Conservation (phyloP, 2,329 filamentous ascomycete species). For the Nemania diffusa region DNA sequence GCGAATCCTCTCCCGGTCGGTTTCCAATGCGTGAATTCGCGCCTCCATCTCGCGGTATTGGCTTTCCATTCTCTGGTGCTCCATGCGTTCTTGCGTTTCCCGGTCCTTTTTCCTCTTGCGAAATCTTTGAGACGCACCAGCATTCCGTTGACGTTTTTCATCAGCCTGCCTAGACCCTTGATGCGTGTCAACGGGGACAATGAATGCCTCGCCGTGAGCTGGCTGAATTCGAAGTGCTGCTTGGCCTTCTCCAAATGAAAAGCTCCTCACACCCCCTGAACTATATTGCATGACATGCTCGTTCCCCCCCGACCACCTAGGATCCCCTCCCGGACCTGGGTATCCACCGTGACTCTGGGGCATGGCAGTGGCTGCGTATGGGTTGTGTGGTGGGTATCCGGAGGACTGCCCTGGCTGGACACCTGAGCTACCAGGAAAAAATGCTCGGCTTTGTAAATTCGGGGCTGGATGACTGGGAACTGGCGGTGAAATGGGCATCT, state of each 20-base stretch:
- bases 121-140: conserved; percentile 85
- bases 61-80: conserved; percentile 73
- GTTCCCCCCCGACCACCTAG: conserved; percentile 41
- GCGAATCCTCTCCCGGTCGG: conserved; percentile 79
- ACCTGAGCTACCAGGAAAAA: conserved; percentile 34
- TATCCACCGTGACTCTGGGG: conserved; percentile 39
- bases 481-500: conserved; percentile 47
- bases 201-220: conserved; percentile 56
- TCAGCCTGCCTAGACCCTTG: conserved; percentile 85
- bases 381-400: conserved; percentile 30
- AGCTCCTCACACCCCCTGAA: conserved; percentile 34
- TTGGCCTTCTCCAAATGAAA: conserved; percentile 46
- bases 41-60: conserved; percentile 73
- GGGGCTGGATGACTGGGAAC: conserved; percentile 37
- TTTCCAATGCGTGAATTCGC: conserved; percentile 63
- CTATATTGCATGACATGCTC: conserved; percentile 35
- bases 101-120: conserved; percentile 82
- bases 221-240: conserved; percentile 45
- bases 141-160: conserved; percentile 86
- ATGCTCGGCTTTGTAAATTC: conserved; percentile 36
- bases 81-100: conserved; percentile 76
- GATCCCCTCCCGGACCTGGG: conserved; percentile 36
- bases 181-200: conserved; percentile 80
- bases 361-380: conserved; percentile 36
- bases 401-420: conserved; percentile 37